Conservation (phyloP, 2,329 filamentous ascomycete genomes). For the Raffaelea ambrosiae region DNA sequence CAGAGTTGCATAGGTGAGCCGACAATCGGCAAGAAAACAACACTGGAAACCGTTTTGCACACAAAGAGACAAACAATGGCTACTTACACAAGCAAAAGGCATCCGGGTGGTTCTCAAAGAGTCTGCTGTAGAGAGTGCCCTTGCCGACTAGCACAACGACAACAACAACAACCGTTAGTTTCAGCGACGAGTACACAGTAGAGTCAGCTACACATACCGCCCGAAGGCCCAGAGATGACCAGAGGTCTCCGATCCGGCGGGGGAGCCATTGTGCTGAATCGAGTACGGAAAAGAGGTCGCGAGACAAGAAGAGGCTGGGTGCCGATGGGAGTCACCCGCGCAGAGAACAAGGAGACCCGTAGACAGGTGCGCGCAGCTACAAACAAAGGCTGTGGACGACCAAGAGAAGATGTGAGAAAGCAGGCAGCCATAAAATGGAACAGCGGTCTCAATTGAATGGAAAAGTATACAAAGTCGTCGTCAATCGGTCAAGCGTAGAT, state of each 20-base stretch:
- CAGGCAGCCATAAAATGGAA: too few relatives aligned
- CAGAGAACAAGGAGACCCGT: too few relatives aligned
- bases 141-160: constrained; percentile 50
- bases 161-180: not conserved
- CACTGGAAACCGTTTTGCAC: not conserved
- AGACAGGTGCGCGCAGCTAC: too few relatives aligned
- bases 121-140: constrained; percentile 66
- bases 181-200: not conserved
- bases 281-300: too few relatives aligned
- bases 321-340: too few relatives aligned
- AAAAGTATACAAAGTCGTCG: too few relatives aligned
- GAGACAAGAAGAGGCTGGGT: too few relatives aligned
- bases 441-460: too few relatives aligned
- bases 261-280: constrained; percentile 13
- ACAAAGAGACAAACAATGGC: not conserved
- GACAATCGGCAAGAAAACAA: not conserved
- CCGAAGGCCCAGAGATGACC: constrained; percentile 72
- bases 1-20: constrained; percentile 6
- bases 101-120: constrained; percentile 42
- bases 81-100: constrained; percentile 12
- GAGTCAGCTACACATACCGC: constrained; percentile 22
- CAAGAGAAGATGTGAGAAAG: too few relatives aligned
- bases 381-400: too few relatives aligned
- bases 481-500: too few relatives aligned
- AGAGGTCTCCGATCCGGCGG: constrained; percentile 53